Conservation (phyloP, 495 filamentous ascomycete genomes). For the Neurospora sublineolata region DNA sequence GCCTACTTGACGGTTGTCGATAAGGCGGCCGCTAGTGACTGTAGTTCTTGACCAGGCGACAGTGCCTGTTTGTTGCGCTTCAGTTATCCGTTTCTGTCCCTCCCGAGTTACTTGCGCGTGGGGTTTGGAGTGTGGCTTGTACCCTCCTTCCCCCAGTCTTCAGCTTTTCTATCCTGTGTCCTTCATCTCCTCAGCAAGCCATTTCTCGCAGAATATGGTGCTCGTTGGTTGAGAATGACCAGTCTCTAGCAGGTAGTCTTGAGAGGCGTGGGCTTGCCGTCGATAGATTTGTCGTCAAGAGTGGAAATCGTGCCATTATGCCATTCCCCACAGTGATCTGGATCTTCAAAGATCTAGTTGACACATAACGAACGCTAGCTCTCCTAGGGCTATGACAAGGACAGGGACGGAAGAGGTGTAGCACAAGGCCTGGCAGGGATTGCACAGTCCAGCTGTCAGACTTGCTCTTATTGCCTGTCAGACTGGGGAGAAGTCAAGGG, state of each 20-base stretch:
- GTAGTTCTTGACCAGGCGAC: not conserved
- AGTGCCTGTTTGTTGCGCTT: not conserved
- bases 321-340: not conserved
- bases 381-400: not conserved
- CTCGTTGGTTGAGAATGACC: not conserved
- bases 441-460: not conserved
- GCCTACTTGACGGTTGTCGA: not conserved
- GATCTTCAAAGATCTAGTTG: not conserved
- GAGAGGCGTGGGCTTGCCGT: not conserved
- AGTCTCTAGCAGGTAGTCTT: not conserved
- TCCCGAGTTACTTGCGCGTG: not conserved
- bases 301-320: not conserved
- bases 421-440: not conserved
- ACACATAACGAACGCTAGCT: not conserved
- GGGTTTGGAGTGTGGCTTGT: not conserved
- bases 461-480: not conserved
- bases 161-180: not conserved
- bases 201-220: not conserved
- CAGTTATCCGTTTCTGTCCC: not conserved
- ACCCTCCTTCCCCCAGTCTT: not conserved
- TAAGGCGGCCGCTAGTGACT: not conserved
- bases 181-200: not conserved
- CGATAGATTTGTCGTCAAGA: not conserved
- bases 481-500: not conserved
- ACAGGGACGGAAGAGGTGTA: not conserved